A percentile compares a stretch with the other conserved stretches of the same genome.
phyloP scores from a whole-genome alignment of 139 green algal genomes.

The Diplosphaera chodatii region DNA sequence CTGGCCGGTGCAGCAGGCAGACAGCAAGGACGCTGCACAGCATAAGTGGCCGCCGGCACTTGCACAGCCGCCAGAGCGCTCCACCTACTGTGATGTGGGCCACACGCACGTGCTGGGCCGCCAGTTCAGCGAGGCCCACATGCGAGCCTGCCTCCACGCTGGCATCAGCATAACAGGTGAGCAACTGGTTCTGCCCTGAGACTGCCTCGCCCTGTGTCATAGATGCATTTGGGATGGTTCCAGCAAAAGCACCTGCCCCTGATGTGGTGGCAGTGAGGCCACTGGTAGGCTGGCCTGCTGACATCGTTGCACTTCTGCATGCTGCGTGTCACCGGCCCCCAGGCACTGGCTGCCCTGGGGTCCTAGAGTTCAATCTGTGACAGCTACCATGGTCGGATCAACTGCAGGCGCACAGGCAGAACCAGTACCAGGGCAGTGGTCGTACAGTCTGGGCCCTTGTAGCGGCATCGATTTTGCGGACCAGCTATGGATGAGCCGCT shows the following conservation, averaged over 20 bases:
- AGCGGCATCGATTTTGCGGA: constrained; percentile 57
- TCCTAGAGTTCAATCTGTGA: too few relatives aligned
- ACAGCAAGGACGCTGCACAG: neutral
- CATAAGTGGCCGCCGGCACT: neutral
- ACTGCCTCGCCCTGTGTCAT: too few relatives aligned
- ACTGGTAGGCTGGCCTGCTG: too few relatives aligned
- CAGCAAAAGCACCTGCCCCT: too few relatives aligned
- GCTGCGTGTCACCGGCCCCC: too few relatives aligned
- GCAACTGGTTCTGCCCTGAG: too few relatives aligned
- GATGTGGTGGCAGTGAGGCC: too few relatives aligned
- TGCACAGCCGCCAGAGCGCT: neutral
- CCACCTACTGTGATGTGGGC: neutral
- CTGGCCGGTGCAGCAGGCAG: neutral
- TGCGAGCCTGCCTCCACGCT: constrained; percentile 52
- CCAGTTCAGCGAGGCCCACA: constrained; percentile 30
- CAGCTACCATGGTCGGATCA: too few relatives aligned
- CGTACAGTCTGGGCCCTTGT: constrained; percentile 60
- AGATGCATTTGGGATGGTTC: too few relatives aligned
- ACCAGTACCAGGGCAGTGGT: constrained; percentile 22
- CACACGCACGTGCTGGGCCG: neutral
- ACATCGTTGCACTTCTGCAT: too few relatives aligned
- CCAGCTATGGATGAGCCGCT: constrained; percentile 67
- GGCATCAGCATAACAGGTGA: constrained; percentile 45
- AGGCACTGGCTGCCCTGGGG: too few relatives aligned
- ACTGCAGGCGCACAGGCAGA: constrained; percentile 4